Evolutionary conservation across 305 asterid genomes (phyloP), one percentile per base, ranked within the genome.

Genomic region (Plantago coronopus): DNA sequence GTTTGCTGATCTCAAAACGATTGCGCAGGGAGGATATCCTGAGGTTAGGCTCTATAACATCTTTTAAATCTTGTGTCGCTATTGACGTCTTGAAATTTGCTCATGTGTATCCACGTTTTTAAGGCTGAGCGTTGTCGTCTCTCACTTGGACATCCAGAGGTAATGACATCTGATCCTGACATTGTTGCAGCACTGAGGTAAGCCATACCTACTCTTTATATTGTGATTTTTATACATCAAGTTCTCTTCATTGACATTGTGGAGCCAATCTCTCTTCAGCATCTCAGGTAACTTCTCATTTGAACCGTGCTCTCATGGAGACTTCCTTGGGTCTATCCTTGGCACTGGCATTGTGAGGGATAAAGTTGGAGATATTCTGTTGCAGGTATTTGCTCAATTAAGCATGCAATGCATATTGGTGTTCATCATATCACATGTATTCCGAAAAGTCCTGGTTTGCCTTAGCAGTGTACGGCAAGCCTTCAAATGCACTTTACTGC

Each of bases 61-160:
- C 3, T 47, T 56, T 64, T 4, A 43, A 37, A 38, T 45, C 48
- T 38, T 2, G 38, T 66, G 31, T 27, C 34, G 7, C 34, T n/a
- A 27, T 27, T 17, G 42, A 54, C 22, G 38, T 54, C 15, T 69
- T 2, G 20, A 50, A 23, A 51, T 15, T 34, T 40, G 8, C 3
- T 2, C 29, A 58, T 22, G 34, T 9, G 12, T 27, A 59, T 66
- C 54, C 42, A 10, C 68, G n/a, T 61, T 45, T 69, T 63, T 8
- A 54, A 91, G 98, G 98, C 97, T 70, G 96, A 89, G 80, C 83
- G 95, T 37, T 77, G 94, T 69, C 95, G 96, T 29, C 91, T 93
- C 61, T 85, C 97, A 69, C 72, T 93, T 62, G 97, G 97, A 61
- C 94, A 84, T 83, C 76, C 96, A 1, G 94, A 89, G 42, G 56